Conservation (phyloP, 148 eudicot species). For the Fagopyrum homotropicum region DNA sequence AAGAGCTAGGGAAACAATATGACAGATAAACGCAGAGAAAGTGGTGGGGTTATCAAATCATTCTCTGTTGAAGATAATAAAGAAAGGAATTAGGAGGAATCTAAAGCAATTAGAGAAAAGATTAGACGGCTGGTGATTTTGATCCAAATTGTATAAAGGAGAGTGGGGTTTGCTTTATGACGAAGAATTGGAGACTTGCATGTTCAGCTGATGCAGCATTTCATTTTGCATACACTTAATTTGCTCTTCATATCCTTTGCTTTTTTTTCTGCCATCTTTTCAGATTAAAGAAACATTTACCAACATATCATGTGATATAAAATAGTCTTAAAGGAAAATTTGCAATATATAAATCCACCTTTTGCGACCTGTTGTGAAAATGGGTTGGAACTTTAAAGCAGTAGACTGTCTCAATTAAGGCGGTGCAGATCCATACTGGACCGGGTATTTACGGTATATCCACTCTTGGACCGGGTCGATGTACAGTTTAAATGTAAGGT, state of each 20-base stretch:
- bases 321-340: neutral
- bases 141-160: constrained; percentile 11
- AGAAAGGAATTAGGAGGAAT: constrained; percentile 5
- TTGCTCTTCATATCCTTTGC: neutral
- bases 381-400: too few relatives aligned
- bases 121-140: neutral
- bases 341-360: too few relatives aligned
- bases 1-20: neutral
- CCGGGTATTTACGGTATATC: too few relatives aligned
- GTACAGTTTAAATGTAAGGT: too few relatives aligned
- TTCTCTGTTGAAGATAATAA: neutral
- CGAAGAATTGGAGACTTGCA: neutral
- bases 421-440: too few relatives aligned
- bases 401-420: too few relatives aligned
- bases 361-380: too few relatives aligned
- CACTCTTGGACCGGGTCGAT: too few relatives aligned
- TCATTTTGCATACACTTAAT: neutral
- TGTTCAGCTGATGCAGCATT: constrained; percentile 10
- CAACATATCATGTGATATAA: constrained; percentile 4
- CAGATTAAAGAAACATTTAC: neutral
- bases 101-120: neutral
- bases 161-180: constrained; percentile 8
- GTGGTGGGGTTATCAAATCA: neutral
- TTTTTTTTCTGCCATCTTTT: neutral
- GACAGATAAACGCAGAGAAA: neutral